Evolutionary conservation across 176 grass and related monocot species (phyloP), one percentile per base, ranked within the genome.

Genomic region (Pharus latifolius): DNA sequence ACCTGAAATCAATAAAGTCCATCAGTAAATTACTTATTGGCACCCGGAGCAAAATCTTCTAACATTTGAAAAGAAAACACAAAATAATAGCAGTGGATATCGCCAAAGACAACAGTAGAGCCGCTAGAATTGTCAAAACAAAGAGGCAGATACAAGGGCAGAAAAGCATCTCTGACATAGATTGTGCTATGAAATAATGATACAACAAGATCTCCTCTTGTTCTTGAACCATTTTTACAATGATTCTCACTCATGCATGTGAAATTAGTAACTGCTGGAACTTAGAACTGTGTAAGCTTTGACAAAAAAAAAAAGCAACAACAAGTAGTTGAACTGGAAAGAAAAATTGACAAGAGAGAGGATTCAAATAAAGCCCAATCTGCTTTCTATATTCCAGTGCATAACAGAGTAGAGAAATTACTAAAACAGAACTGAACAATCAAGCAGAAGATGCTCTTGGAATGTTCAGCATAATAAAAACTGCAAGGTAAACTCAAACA

Each of bases 1-100:
- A 82, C 93, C 93, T 92, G 64, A 73, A 48, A 43, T 61, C 70
- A 67, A 60, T 15, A 73, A 71, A 77, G 9, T 31, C 27, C 10
- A 31, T 56, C 23, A 50, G 28, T 44, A 60, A 73, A 70, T 26
- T 11, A 80, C 28, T 41, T 69, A 50, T 17, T 70, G 45, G 49
- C 52, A 32, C 38, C n/a, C n/a, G 13, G 31, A 65, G 33, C 52
- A 73, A 18, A 35, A 49, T 53, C 47, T 65, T 8, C 15, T 60
- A 61, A 55, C 33, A 32, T 14, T 68, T 14, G n/a, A 67, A 16
- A 43, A 19, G 52, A 14, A 16, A 84, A 22, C 15, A 10, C 10
- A 12, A 72, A 42, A 15, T 10, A 61, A 22, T 25, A 38, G 31
- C 11, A 65, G 10, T 22, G 25, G 45, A 60, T n/a, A 35, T 37